A percentile compares a stretch with the other conserved stretches of the same genome.
Conservation (phyloP, 2,329 filamentous ascomycete genomes). For the Parastagonospora avenae region DNA sequence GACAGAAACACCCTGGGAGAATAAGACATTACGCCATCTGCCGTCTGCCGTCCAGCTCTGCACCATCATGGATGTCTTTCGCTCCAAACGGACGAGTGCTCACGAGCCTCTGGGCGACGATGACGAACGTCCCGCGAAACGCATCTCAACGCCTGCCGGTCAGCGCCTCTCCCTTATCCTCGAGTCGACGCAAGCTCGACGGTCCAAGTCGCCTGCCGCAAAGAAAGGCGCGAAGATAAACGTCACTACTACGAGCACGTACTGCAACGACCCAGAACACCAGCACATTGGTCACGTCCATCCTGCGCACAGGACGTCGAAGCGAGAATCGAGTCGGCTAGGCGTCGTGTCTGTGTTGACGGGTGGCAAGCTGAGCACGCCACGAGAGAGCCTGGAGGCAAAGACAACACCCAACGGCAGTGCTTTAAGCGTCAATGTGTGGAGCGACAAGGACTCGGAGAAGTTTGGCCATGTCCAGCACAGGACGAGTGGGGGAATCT, state of each 20-base stretch:
- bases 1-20: not conserved
- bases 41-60: not conserved
- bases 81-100: conserved; percentile 23
- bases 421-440: conserved; percentile 44
- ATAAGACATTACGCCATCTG: conserved; percentile 2
- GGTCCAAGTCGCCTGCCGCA: conserved; percentile 25
- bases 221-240: conserved; percentile 22
- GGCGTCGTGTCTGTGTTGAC: conserved; percentile 27
- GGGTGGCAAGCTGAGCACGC: conserved; percentile 32
- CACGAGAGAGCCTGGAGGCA: conserved; percentile 36
- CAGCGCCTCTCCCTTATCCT: conserved; percentile 50
- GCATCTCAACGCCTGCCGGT: conserved; percentile 50
- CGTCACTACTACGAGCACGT: conserved; percentile 34
- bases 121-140: conserved; percentile 44
- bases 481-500: conserved; percentile 17
- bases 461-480: conserved; percentile 37
- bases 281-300: conserved; percentile 27
- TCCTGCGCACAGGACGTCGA: conserved; percentile 20
- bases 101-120: conserved; percentile 29
- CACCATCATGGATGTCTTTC: conserved; percentile 33
- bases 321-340: conserved; percentile 17
- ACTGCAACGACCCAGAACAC: conserved; percentile 34
- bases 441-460: conserved; percentile 41
- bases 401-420: conserved; percentile 27
- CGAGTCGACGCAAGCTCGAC: conserved; percentile 35